phyloP scores from a whole-genome alignment of 2,329 filamentous ascomycete species.

The Claviceps quebecensis region DNA sequence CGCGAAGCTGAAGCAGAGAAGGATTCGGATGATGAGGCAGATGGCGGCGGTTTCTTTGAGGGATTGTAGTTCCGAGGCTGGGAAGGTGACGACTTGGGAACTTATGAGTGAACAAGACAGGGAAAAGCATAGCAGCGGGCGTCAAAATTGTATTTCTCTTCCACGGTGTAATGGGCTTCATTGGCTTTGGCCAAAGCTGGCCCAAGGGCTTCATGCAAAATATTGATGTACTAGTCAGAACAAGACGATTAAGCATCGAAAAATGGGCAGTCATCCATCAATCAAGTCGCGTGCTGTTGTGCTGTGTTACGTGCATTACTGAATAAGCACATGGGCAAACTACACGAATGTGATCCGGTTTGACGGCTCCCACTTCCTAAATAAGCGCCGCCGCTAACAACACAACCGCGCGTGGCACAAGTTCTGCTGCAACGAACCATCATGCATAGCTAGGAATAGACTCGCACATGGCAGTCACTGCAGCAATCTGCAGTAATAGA shows the following conservation, averaged over 20 bases:
- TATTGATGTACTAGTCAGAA: neutral
- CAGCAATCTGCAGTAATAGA: neutral
- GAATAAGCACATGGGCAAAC: too few species aligned
- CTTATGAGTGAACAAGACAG: neutral
- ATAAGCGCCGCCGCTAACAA: neutral
- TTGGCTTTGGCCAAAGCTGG: neutral
- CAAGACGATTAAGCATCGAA: neutral
- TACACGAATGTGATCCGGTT: too few species aligned
- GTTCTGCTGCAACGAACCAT: neutral
- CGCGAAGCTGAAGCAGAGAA: constrained; percentile 19
- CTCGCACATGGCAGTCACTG: neutral
- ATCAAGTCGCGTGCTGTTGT: too few species aligned
- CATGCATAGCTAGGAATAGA: neutral
- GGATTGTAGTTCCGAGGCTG: neutral
- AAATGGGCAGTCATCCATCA: neutral
- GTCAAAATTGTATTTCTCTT: neutral
- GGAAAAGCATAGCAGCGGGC: neutral
- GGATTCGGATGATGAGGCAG: constrained; percentile 30
- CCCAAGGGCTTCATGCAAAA: neutral
- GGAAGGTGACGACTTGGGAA: neutral
- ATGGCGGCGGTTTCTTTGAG: constrained; percentile 40
- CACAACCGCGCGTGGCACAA: neutral
- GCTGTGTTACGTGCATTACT: too few species aligned
- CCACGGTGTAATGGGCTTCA: neutral
- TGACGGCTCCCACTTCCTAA: neutral